Evolutionary conservation across 2,329 filamentous ascomycete genomes (phyloP), one percentile per base, ranked within the genome.

Genomic region (Penicillium concentricum): DNA sequence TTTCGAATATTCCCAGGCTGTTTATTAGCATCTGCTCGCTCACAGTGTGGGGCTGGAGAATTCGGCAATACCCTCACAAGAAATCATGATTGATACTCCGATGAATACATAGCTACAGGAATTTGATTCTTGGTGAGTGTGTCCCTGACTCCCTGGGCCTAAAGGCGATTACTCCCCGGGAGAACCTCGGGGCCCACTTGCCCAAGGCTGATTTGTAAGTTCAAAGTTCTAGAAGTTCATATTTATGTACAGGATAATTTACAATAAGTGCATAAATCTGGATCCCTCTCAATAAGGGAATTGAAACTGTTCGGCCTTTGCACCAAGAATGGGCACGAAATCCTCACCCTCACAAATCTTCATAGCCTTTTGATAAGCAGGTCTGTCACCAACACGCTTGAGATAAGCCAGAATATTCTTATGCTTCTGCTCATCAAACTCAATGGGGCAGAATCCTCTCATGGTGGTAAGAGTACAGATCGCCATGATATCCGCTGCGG

Each of bases 291-390:
- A 58, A 58, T 54, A 42, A 22, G 53, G 53, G 39, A 66, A 32
- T 20, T 3, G 42, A 41, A 58, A 66, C n/a, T 22, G 48, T 42
- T 56, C 51, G 35, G 42, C 52, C 35, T 62, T 64, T 7, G 58
- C 16, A 2, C 55, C 58, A 9, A 66, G 39, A 26, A 66, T 32
- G 7, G 64, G 64, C 43, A 51, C 48, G 42, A 66, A 66, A n/a
- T 60, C 53, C 13, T 66, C 60, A 2, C 64, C 62, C 32, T 66
- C 61, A 26, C 64, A 66, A 13, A 62, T 55, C 47, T 45, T 58
- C 59, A 66, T 65, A 6, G 64, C 64, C 54, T 50, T 61, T 47
- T 54, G 56, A 47, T 66, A 66, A 4, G 64, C 64, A 18, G 62
- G 59, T 2, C 64, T 51, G 37, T 66, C 61, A 2, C 59, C 58